These are phyloP conservation scores for Leishmania braziliensis DNA, from an alignment of 208 protist genomes.

Conservation along the genomic window DNA sequence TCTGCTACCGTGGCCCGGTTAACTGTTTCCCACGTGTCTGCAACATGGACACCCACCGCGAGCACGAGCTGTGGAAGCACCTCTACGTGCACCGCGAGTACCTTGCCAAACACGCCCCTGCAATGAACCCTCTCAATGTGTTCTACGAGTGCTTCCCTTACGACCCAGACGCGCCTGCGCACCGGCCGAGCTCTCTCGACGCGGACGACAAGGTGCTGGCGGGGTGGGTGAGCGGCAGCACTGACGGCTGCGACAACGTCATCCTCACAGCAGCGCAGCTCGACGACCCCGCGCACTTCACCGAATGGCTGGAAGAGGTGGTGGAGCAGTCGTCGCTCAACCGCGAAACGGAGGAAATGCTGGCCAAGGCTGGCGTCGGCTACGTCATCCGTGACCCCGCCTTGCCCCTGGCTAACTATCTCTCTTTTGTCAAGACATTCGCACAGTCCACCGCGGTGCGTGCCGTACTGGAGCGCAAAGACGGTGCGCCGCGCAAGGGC, in stretches of 20 bases:
- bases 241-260: slow-evolving; percentile 57
- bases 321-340: slow-evolving; percentile 79
- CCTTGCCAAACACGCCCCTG: slow-evolving; percentile 51
- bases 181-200: not conserved
- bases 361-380: slow-evolving; percentile 58
- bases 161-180: slow-evolving; percentile 21
- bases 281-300: slow-evolving; percentile 42
- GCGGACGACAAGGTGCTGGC: slow-evolving; percentile 18
- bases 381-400: slow-evolving; percentile 72
- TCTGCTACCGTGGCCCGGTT: slow-evolving; percentile 73
- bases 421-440: slow-evolving; percentile 81
- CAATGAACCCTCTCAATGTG: slow-evolving; percentile 74
- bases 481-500: slow-evolving; percentile 18
- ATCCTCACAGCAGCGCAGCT: slow-evolving; percentile 57
- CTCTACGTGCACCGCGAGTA: slow-evolving; percentile 65
- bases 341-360: slow-evolving; percentile 44
- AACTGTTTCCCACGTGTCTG: slow-evolving; percentile 71
- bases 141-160: slow-evolving; percentile 80
- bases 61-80: slow-evolving; percentile 65
- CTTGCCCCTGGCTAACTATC: slow-evolving; percentile 72
- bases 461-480: slow-evolving; percentile 32
- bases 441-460: slow-evolving; percentile 55
- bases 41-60: slow-evolving; percentile 60
- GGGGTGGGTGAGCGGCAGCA: slow-evolving; percentile 61
- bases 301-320: slow-evolving; percentile 77